Evolutionary conservation across 108 stramenopile genomes (phyloP), one percentile per base, ranked within the genome.

Genomic region (Nannochloropsis granulata): DNA sequence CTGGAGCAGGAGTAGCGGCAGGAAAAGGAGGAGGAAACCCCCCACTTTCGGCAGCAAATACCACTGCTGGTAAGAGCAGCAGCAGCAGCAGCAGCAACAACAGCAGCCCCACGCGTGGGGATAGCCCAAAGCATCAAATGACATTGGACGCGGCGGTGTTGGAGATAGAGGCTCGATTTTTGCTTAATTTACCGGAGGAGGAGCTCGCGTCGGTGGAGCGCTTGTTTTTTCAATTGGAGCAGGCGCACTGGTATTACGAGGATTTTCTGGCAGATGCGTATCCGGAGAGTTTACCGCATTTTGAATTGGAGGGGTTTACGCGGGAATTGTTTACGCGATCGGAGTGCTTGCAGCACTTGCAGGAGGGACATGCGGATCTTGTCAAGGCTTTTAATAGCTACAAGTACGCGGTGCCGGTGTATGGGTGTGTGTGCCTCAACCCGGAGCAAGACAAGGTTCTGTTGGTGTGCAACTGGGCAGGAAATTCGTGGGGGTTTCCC

Each of bases 201-300:
- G 86, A 87, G 78, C 83, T 87, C 3, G 19, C n/a, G 24, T 25
- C 44, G 26, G 45, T 43, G 16, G 86, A 87, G 23, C 86, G 86
- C 42, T 83, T 87, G 23, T 87, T 87, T 45, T 87, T 83, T 82
- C 87, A 88, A 23, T 25, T 85, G 2, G 84, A 86, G 44, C 87
- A 87, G 85, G 90, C 90, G 44, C 83, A 90, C 46, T 90, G 90
- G 90, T 90, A 71, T 45, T 90, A 90, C 81, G 90, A 90, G 81
- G 90, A 90, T 80, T 90, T 88, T 44, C 46, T 79, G 24, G 90
- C 86, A 44, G 90, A 90, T 45, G 78, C 82, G 24, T 16, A 88
- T 3, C 81, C 23, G 0, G 82, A 83, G 23, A 23, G 71, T 14
- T n/a, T 88, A 16, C 85, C 81, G n/a, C 86, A 88, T 44, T 80